A percentile compares a stretch with the other conserved stretches of the same genome.
Conservation (phyloP, 352 stramenopile genomes). For the Phytophthora chlamydospora region DNA sequence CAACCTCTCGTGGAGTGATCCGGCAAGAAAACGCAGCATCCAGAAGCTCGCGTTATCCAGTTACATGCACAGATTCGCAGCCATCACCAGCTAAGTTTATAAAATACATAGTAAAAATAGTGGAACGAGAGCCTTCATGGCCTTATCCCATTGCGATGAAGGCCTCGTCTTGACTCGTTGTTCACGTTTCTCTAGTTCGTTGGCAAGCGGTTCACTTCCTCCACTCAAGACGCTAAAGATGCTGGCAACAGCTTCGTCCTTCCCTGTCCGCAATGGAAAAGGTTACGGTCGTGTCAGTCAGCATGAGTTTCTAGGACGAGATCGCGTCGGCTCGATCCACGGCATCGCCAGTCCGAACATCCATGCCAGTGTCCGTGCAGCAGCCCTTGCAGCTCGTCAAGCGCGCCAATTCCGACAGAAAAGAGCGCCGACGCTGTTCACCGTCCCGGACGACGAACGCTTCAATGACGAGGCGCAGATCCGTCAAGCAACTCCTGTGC, state of each 20-base stretch:
- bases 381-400: constrained; percentile 58
- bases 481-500: constrained; percentile 27
- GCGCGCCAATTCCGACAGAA: constrained; percentile 47
- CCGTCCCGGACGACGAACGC: constrained; percentile 11
- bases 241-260: constrained; percentile 27
- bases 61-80: constrained; percentile 62
- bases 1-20: constrained; percentile 80
- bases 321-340: constrained; percentile 28
- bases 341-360: constrained; percentile 30
- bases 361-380: constrained; percentile 45
- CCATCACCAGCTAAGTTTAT: constrained; percentile 42
- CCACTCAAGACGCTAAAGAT: constrained; percentile 1
- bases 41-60: constrained; percentile 75
- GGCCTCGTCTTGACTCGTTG: constrained; percentile 8
- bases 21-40: constrained; percentile 61
- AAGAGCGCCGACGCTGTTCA: background rate
- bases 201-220: background rate
- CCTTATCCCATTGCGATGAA: constrained; percentile 10
- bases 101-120: constrained; percentile 22
- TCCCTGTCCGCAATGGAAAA: constrained; percentile 33
- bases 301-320: constrained; percentile 13
- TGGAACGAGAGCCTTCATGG: constrained; percentile 7
- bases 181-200: constrained; percentile 3
- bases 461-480: constrained; percentile 11
- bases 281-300: constrained; percentile 9